These are phyloP conservation scores for Prunus padus DNA, from an alignment of 306 rosid genomes.

Conservation along the genomic window DNA sequence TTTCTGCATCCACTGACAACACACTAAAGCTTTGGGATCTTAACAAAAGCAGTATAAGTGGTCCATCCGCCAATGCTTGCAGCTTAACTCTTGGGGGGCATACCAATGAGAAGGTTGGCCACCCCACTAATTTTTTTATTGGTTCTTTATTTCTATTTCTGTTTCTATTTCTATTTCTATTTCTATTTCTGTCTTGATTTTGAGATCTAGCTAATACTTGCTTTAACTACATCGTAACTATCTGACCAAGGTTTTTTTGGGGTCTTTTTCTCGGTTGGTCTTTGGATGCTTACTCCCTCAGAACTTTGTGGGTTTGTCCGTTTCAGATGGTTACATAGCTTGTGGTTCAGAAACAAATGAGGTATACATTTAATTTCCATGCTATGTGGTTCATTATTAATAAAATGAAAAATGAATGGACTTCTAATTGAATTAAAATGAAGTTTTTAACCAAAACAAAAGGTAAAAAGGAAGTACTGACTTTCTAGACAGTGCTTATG, in stretches of 20 bases:
- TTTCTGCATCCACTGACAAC: conserved; percentile 94
- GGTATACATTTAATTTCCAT: conserved; percentile 40
- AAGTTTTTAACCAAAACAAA: neutral
- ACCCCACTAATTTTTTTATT: conserved; percentile 8
- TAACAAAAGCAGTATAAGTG: conserved; percentile 54
- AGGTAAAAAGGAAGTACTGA: neutral
- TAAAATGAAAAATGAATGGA: neutral
- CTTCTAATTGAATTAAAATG: neutral
- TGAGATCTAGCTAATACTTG: neutral
- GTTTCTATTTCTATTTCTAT: no score
- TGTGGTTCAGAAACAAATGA: conserved; percentile 99
- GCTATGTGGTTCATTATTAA: neutral
- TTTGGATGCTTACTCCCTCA: conserved; percentile 43
- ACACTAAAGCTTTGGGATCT: conserved; percentile 95
- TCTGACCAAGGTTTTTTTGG: neutral
- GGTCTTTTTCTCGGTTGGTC: conserved; percentile 22
- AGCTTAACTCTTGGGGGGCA: conserved; percentile 77
- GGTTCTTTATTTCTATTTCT: no score
- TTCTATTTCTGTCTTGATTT: conserved; percentile 12
- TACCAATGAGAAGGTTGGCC: conserved; percentile 80
- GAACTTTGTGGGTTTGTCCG: conserved; percentile 93
- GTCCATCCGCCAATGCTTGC: conserved; percentile 66
- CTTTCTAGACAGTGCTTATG: neutral
- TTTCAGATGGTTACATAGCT: conserved; percentile 79
- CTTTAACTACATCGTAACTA: neutral